Conservation (phyloP, 2,329 filamentous ascomycete genomes). For the Gaeumannomyces tritici region DNA sequence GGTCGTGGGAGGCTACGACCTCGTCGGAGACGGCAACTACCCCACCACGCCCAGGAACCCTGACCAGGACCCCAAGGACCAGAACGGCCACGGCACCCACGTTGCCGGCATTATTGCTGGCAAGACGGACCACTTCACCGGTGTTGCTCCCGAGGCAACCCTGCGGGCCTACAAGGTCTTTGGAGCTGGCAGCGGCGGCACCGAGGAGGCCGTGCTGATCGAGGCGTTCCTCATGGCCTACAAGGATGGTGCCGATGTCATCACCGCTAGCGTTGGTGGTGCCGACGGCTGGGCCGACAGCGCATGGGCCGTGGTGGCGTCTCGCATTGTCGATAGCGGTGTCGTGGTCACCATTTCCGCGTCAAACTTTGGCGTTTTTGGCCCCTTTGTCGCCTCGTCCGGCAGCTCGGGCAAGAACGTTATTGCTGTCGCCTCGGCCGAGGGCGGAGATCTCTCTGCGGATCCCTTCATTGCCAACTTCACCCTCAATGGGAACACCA, state of each 20-base stretch:
- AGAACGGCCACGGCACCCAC: constrained; percentile 15
- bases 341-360: constrained; percentile 28
- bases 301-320: constrained; percentile 23
- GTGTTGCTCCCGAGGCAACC: constrained; percentile 16
- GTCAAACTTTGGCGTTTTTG: constrained; percentile 26
- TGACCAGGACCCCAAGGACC: constrained; percentile 14
- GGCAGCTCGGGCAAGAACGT: constrained; percentile 26
- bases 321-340: constrained; percentile 28
- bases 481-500: constrained; percentile 3
- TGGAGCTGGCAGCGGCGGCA: constrained; percentile 9
- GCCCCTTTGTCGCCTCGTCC: constrained; percentile 1
- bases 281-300: constrained; percentile 18
- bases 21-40: constrained; percentile 11
- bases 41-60: constrained; percentile 5
- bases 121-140: constrained; percentile 8
- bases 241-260: constrained; percentile 28
- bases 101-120: constrained; percentile 18
- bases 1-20: constrained; percentile 14
- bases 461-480: constrained; percentile 8
- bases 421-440: constrained; percentile 33
- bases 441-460: constrained; percentile 11
- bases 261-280: constrained; percentile 17
- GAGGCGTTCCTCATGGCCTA: constrained; percentile 25
- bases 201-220: constrained; percentile 20
- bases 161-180: constrained; percentile 16